phyloP scores from a whole-genome alignment of 257 asterid genomes.

The Solanum pimpinellifolium region DNA sequence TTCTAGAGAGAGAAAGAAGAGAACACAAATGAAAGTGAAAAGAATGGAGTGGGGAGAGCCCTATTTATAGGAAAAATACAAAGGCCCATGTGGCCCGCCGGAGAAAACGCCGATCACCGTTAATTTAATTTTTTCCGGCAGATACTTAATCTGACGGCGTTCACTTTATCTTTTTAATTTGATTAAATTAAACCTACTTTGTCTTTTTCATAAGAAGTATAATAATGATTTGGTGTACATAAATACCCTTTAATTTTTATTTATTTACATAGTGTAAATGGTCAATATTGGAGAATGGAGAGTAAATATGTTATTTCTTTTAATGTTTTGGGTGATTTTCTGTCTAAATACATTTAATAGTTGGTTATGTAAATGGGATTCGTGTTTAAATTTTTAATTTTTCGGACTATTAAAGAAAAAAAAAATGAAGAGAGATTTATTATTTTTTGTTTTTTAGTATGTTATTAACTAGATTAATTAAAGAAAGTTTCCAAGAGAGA shows the following conservation, averaged over 20 bases:
- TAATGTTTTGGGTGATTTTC: not conserved
- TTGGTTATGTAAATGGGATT: not conserved
- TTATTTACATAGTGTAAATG: not conserved
- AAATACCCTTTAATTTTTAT: not conserved
- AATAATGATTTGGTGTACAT: not conserved
- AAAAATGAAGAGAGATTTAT: not conserved
- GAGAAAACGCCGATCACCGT: not conserved
- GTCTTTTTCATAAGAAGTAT: not conserved
- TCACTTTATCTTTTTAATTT: not conserved
- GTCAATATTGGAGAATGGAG: not conserved
- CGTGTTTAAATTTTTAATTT: not conserved
- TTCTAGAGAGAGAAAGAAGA: not conserved
- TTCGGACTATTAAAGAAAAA: not conserved
- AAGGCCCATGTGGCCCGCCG: not conserved
- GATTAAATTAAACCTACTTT: not conserved
- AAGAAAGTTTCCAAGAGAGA: not conserved
- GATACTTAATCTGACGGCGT: not conserved
- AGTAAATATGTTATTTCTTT: not conserved
- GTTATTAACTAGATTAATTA: not conserved
- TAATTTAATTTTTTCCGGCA: not conserved
- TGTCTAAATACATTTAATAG: not conserved
- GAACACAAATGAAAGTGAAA: not conserved
- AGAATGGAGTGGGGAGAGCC: not conserved
- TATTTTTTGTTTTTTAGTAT: not conserved
- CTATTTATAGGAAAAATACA: not conserved